Percentiles rank a stretch among this genome's conserved stretches.
Conservation (phyloP, 2,329 filamentous ascomycete species). For the Xylariaceae sp. region DNA sequence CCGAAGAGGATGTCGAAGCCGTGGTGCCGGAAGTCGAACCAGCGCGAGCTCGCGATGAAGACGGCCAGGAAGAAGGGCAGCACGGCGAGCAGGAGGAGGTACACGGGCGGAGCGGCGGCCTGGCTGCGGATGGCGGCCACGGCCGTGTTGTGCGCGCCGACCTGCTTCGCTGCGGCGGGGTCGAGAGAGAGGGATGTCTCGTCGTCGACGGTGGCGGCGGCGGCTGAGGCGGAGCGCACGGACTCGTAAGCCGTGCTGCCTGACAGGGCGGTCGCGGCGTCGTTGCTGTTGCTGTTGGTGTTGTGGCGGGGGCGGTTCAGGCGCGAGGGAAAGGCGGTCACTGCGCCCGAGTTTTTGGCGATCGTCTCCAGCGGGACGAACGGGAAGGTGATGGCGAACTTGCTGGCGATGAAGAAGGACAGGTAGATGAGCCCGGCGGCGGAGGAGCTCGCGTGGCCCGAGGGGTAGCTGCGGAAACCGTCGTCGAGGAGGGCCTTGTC, state of each 20-base stretch:
- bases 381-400: conserved; percentile 69
- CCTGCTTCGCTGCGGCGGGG: conserved; percentile 25
- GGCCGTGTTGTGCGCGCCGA: conserved; percentile 33
- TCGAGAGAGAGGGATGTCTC: conserved; percentile 28
- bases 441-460: conserved; percentile 68
- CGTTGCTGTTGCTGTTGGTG: too few species aligned
- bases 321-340: conserved; percentile 72
- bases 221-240: conserved; percentile 19
- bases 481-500: conserved; percentile 61
- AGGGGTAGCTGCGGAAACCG: conserved; percentile 80
- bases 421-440: conserved; percentile 81
- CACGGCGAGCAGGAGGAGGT: conserved; percentile 64
- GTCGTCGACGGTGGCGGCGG: conserved; percentile 13
- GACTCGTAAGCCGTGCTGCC: conserved; percentile 32
- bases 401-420: conserved; percentile 79
- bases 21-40: conserved; percentile 83
- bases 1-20: conserved; percentile 90
- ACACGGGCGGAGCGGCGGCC: conserved; percentile 77
- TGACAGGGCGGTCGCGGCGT: too few species aligned
- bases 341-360: conserved; percentile 38
- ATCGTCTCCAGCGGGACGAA: conserved; percentile 52
- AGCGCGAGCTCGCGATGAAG: conserved; percentile 81
- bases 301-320: conserved; percentile 44
- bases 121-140: conserved; percentile 58
- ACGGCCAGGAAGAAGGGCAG: conserved; percentile 69